These are phyloP conservation scores for Penicillium oxalicum DNA, from an alignment of 2,329 filamentous ascomycete species.

Conservation along the genomic window DNA sequence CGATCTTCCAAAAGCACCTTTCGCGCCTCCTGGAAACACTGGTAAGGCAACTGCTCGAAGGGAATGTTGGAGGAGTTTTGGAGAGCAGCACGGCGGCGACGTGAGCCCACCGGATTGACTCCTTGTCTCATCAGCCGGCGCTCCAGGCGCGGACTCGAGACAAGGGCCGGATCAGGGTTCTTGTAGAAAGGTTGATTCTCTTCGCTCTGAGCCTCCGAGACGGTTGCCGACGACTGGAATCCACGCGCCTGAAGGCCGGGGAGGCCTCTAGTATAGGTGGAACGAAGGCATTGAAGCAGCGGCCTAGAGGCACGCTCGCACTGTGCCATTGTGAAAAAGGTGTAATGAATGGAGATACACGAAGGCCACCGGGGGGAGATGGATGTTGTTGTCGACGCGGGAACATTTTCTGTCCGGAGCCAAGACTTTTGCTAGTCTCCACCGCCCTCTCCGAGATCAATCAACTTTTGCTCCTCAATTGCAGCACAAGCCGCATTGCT, in stretches of 20 bases:
- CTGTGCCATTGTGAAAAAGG: slow-evolving; percentile 32
- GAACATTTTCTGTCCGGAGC: slow-evolving; percentile 35
- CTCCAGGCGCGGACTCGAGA: slow-evolving; percentile 59
- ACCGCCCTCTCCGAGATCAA: slow-evolving; percentile 26
- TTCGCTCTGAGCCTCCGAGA: slow-evolving; percentile 43
- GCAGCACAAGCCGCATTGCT: slow-evolving; percentile 10
- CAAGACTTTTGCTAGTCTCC: slow-evolving; percentile 31
- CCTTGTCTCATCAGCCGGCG: slow-evolving; percentile 62
- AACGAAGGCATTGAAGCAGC: slow-evolving; percentile 39
- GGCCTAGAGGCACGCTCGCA: slow-evolving; percentile 41
- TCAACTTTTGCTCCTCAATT: slow-evolving; percentile 30
- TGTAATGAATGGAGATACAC: slow-evolving; percentile 11
- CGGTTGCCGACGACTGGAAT: slow-evolving; percentile 44
- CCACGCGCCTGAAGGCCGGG: slow-evolving; percentile 38
- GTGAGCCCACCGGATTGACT: slow-evolving; percentile 70
- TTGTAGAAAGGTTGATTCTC: slow-evolving; percentile 38
- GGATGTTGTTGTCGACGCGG: slow-evolving; percentile 24
- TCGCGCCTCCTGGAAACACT: slow-evolving; percentile 94
- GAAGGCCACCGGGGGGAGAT: slow-evolving; percentile 12
- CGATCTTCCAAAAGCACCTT: slow-evolving; percentile 75
- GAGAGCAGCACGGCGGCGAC: slow-evolving; percentile 71
- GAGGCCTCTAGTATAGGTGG: slow-evolving; percentile 29
- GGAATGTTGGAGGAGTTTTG: slow-evolving; percentile 62
- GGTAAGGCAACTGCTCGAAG: slow-evolving; percentile 91
- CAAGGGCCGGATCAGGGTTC: slow-evolving; percentile 59